Conservation (phyloP, 2,329 filamentous ascomycete species). For the Thelonectria discophora region DNA sequence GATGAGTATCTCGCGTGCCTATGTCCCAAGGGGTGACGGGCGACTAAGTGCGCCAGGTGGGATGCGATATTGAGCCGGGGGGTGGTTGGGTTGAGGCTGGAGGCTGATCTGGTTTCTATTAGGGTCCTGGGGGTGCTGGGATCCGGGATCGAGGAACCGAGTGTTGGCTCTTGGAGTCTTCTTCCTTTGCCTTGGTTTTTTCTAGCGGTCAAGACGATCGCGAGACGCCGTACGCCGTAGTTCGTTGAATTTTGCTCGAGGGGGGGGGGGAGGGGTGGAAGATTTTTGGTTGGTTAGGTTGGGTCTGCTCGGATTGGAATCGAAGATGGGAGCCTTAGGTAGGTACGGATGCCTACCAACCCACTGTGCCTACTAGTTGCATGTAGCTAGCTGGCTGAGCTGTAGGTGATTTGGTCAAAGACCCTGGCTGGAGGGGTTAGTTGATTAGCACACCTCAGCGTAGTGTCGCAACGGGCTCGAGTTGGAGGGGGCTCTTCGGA, state of each 20-base stretch:
- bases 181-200: slow-evolving; percentile 15
- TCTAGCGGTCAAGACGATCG: slow-evolving; percentile 39
- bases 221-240: slow-evolving; percentile 37
- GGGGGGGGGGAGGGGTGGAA: slow-evolving; percentile 15
- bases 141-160: slow-evolving; percentile 5
- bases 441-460: slow-evolving; percentile 10
- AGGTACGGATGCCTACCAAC: slow-evolving; percentile 1
- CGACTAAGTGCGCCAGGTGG: slow-evolving; percentile 2
- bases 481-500: slow-evolving; percentile 11
- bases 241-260: slow-evolving; percentile 15
- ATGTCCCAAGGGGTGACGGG: slow-evolving; percentile 10
- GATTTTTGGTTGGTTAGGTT: slow-evolving; percentile 10
- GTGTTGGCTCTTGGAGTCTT: slow-evolving; percentile 3
- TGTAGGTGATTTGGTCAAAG: slow-evolving; percentile 4
- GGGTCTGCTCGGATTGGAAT: slow-evolving; percentile 11
- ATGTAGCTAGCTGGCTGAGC: slow-evolving; percentile 8
- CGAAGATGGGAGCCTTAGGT: slow-evolving; percentile 18
- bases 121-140: slow-evolving; percentile 1
- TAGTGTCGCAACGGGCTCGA: slow-evolving; percentile 1
- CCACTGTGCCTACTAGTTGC: slow-evolving; percentile 5
- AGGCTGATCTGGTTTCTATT: slow-evolving; percentile 17
- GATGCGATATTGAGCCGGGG: slow-evolving; percentile 24
- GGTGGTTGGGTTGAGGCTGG: slow-evolving; percentile 24
- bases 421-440: slow-evolving; percentile 6
- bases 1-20: slow-evolving; percentile 8